A percentile compares a stretch with the other conserved stretches of the same genome.
Conservation (phyloP, 2,329 filamentous ascomycete species). For the Magnaporthiopsis incrustans region DNA sequence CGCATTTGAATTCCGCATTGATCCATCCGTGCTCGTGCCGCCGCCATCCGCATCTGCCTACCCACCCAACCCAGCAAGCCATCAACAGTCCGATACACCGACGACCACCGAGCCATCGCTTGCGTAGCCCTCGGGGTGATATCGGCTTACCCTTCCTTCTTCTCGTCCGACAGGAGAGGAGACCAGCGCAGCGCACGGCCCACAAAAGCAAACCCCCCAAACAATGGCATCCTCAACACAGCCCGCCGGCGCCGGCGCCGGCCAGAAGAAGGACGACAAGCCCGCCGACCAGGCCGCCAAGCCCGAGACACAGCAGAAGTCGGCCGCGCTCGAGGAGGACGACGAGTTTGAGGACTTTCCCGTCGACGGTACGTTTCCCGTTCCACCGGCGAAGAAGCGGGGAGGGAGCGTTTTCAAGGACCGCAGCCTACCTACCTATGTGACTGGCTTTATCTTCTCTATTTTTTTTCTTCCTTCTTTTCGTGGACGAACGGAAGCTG, state of each 20-base stretch:
- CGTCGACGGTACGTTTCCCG: constrained; percentile 64
- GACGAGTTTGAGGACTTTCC: constrained; percentile 99
- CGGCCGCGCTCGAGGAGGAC: constrained; percentile 78
- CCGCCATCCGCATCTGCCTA: not conserved
- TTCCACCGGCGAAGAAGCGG: too few relatives aligned
- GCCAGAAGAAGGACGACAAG: constrained; percentile 27
- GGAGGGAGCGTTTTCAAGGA: too few relatives aligned
- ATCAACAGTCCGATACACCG: not conserved
- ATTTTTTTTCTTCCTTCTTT: not conserved
- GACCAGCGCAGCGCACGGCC: constrained; percentile 2
- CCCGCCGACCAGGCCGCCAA: constrained; percentile 46
- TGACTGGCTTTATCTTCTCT: too few relatives aligned
- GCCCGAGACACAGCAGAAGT: constrained; percentile 27
- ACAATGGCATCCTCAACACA: constrained; percentile 25
- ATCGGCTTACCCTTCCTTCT: not conserved
- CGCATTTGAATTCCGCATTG: not conserved
- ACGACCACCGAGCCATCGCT: not conserved
- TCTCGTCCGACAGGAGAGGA: not conserved
- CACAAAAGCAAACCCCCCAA: constrained; percentile 5
- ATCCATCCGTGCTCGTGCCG: not conserved
- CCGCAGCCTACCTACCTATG: too few relatives aligned
- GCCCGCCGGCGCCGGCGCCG: constrained; percentile 13
- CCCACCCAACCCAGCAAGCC: not conserved
- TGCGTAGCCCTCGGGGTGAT: not conserved
- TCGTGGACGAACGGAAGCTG: not conserved